phyloP scores from a whole-genome alignment of 441 rosid genomes.

The Erodium texanum region DNA sequence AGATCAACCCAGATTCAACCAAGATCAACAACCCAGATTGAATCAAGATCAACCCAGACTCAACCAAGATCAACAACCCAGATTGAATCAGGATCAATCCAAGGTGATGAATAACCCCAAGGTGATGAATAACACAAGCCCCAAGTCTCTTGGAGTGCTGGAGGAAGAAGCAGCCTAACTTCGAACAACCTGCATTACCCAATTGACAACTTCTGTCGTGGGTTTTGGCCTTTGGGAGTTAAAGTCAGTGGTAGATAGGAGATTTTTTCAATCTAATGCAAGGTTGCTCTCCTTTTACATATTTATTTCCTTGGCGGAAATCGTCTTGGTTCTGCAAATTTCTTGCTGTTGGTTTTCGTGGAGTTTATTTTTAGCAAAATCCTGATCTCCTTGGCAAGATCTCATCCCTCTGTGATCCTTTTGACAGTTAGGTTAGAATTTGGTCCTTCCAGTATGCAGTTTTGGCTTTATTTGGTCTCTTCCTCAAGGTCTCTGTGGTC shows the following conservation, averaged over 20 bases:
- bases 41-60: constrained; percentile 4
- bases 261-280: constrained; percentile 6
- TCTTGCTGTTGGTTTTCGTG: constrained; percentile 11
- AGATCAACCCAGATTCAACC: constrained; percentile 5
- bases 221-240: constrained; percentile 1
- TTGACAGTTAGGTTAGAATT: no score
- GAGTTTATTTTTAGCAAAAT: constrained; percentile 7
- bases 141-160: constrained; percentile 6
- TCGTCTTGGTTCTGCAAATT: constrained; percentile 18
- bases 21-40: constrained; percentile 6
- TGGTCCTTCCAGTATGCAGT: not conserved
- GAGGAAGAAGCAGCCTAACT: constrained; percentile 3
- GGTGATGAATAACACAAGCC: constrained; percentile 6
- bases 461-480: not conserved
- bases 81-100: not conserved
- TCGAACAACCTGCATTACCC: not conserved
- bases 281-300: constrained; percentile 1
- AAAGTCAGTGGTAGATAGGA: constrained; percentile 13
- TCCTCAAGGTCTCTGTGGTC: not conserved
- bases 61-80: not conserved
- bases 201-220: constrained; percentile 8
- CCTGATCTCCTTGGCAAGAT: constrained; percentile 12
- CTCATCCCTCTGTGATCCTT: not conserved
- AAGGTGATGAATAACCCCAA: not conserved
- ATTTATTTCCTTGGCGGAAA: constrained; percentile 16